These are phyloP conservation scores for Fusarium stilboides DNA, from an alignment of 2,329 filamentous ascomycete species.

Conservation along the genomic window DNA sequence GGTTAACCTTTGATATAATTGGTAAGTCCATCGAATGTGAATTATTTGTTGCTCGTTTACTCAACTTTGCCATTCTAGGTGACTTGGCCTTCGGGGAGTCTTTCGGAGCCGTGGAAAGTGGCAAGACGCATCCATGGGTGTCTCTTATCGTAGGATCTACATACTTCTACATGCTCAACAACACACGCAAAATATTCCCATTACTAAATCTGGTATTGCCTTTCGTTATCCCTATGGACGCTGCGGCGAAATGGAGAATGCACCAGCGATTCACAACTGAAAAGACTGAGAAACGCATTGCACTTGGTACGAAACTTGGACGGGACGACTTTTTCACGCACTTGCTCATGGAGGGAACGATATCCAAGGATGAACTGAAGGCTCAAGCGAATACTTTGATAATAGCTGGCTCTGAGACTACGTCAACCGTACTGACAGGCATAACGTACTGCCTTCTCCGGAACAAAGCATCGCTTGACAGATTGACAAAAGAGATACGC, in stretches of 20 bases:
- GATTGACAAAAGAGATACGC: constrained; percentile 4
- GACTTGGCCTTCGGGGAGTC: constrained; percentile 25
- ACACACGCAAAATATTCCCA: neutral
- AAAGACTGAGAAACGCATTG: neutral
- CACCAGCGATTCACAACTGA: neutral
- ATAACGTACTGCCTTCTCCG: constrained; percentile 1
- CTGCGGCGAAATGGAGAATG: neutral
- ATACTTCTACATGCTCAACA: neutral
- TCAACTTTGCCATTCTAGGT: neutral
- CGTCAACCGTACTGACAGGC: constrained; percentile 10
- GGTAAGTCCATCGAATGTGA: neutral
- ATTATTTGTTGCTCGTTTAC: too few relatives aligned
- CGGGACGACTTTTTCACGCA: constrained; percentile 16
- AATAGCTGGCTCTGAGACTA: constrained; percentile 20
- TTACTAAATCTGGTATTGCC: neutral
- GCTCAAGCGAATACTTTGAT: constrained; percentile 22
- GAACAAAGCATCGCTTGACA: neutral
- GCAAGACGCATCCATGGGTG: constrained; percentile 7
- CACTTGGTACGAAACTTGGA: neutral
- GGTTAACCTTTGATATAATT: constrained; percentile 30
- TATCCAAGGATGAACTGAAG: constrained; percentile 1
- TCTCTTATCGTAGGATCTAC: constrained; percentile 1
- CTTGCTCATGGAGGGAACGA: constrained; percentile 5
- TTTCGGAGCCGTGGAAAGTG: constrained; percentile 9
- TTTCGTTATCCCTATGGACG: neutral